A percentile compares a stretch with the other conserved stretches of the same genome.
phyloP scores from a whole-genome alignment of 140 eudicot genomes.

The Erigeron philadelphicus region DNA sequence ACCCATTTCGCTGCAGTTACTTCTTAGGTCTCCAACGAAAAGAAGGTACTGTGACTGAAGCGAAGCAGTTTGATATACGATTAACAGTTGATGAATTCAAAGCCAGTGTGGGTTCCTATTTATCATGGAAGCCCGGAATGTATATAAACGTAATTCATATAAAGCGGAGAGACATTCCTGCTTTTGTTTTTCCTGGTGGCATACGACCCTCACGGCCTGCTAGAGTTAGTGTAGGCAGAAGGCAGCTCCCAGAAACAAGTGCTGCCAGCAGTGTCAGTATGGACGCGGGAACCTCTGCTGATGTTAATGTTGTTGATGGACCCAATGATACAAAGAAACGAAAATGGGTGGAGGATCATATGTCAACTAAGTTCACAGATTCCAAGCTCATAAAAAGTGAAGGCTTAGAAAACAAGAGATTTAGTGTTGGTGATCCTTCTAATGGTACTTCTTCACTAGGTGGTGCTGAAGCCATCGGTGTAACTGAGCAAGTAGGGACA shows the following conservation, averaged over 20 bases:
- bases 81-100: slow-evolving; percentile 82
- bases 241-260: slow-evolving; percentile 34
- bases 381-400: slow-evolving; percentile 16
- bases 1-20: slow-evolving; percentile 57
- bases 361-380: slow-evolving; percentile 27
- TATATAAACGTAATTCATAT: slow-evolving; percentile 65
- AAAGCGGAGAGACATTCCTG: slow-evolving; percentile 56
- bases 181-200: slow-evolving; percentile 90
- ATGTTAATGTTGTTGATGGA: slow-evolving; percentile 26
- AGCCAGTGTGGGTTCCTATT: slow-evolving; percentile 55
- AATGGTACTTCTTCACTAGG: slow-evolving; percentile 15
- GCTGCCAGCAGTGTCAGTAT: slow-evolving; percentile 27
- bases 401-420: slow-evolving; percentile 22
- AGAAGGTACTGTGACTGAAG: slow-evolving; percentile 54
- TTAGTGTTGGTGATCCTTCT: slow-evolving; percentile 20
- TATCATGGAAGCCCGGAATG: slow-evolving; percentile 74
- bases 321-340: slow-evolving; percentile 44
- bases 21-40: slow-evolving; percentile 85
- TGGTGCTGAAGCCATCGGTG: slow-evolving; percentile 2
- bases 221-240: slow-evolving; percentile 39
- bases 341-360: slow-evolving; percentile 41
- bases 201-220: slow-evolving; percentile 56
- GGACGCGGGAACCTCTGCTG: slow-evolving; percentile 29
- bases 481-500: slow-evolving; percentile 24
- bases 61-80: slow-evolving; percentile 80